These are phyloP conservation scores for Nothophaeocryptopus gaeumannii DNA, from an alignment of 2,329 filamentous ascomycete species.

Conservation along the genomic window DNA sequence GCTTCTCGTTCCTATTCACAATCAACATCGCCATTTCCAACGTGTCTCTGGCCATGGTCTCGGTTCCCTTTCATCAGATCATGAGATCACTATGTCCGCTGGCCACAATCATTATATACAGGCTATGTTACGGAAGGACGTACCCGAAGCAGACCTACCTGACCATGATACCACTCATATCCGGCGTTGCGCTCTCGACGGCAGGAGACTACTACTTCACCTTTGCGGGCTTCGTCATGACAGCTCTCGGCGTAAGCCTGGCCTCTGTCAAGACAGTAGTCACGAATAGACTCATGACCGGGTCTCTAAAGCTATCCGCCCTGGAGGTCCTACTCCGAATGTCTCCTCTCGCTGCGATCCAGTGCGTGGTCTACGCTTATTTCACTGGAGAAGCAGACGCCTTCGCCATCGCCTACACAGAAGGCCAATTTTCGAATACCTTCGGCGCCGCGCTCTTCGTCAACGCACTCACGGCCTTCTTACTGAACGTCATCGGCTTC, in stretches of 20 bases:
- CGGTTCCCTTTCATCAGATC: constrained; percentile 65
- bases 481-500: constrained; percentile 39
- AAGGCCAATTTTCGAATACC: constrained; percentile 48
- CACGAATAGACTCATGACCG: constrained; percentile 64
- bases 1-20: constrained; percentile 61
- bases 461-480: constrained; percentile 36
- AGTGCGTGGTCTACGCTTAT: constrained; percentile 23
- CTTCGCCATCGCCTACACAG: constrained; percentile 12
- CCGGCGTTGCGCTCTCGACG: constrained; percentile 59
- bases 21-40: constrained; percentile 65
- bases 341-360: constrained; percentile 23
- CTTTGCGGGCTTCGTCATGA: constrained; percentile 45
- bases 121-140: constrained; percentile 53
- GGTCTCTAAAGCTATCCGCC: constrained; percentile 55
- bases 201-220: constrained; percentile 63
- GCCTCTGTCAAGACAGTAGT: constrained; percentile 57
- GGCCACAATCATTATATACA: constrained; percentile 62
- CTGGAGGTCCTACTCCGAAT: constrained; percentile 55
- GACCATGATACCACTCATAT: constrained; percentile 59
- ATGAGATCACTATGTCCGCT: constrained; percentile 61
- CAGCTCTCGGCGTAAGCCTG: constrained; percentile 39
- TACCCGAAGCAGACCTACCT: constrained; percentile 59
- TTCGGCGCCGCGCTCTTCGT: constrained; percentile 52
- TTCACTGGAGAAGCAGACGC: constrained; percentile 20
- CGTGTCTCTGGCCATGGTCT: constrained; percentile 60